Conservation (phyloP, 257 asterid species). For the Prunella vulgaris region DNA sequence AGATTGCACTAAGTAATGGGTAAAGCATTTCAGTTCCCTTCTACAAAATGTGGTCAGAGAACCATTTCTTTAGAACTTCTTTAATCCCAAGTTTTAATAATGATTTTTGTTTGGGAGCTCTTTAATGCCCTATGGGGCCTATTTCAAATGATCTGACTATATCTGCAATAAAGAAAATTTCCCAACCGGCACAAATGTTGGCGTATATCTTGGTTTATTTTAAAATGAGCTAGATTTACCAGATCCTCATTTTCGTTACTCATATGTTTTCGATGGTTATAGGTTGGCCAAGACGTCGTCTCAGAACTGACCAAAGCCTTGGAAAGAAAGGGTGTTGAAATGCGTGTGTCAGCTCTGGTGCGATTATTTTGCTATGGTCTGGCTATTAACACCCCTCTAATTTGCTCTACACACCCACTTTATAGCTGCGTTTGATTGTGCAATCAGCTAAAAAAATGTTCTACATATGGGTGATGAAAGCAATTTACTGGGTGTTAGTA, state of each 20-base stretch:
- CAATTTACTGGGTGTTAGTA: too few relatives aligned
- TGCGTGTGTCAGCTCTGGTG: constrained; percentile 81
- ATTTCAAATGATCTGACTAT: neutral
- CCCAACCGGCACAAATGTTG: neutral
- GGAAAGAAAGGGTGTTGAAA: constrained; percentile 61
- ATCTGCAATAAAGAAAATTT: neutral
- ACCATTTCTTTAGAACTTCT: neutral
- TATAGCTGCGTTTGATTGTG: too few relatives aligned
- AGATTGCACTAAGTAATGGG: neutral
- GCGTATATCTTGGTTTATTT: neutral
- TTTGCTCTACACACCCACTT: too few relatives aligned
- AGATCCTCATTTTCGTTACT: neutral
- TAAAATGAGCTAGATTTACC: neutral
- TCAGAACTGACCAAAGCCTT: constrained; percentile 67
- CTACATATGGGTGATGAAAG: too few relatives aligned
- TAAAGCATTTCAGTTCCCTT: neutral
- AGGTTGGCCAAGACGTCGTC: constrained; percentile 88
- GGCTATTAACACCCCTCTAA: too few relatives aligned
- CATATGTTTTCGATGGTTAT: neutral
- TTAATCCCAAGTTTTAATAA: neutral
- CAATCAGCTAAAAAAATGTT: too few relatives aligned
- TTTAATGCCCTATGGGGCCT: neutral
- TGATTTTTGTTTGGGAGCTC: neutral
- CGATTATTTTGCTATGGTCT: constrained; percentile 10
- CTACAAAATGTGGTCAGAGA: neutral